These are phyloP conservation scores for Colletotrichum tamarilloi DNA, from an alignment of 2,329 filamentous ascomycete genomes.

Conservation along the genomic window DNA sequence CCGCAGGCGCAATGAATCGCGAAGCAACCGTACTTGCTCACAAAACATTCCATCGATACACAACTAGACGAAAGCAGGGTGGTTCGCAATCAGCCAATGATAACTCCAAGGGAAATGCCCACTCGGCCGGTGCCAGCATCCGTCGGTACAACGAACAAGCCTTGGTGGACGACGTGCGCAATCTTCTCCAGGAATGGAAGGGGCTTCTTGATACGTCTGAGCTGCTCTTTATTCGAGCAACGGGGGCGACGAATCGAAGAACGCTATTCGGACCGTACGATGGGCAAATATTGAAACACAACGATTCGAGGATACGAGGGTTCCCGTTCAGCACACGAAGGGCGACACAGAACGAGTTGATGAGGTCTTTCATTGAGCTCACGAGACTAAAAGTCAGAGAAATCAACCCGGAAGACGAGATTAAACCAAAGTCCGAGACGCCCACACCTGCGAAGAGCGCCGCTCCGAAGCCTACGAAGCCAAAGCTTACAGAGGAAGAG, in stretches of 20 bases:
- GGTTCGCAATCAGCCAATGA: conserved; percentile 95
- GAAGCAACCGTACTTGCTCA: conserved; percentile 91
- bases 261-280: conserved; percentile 94
- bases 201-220: conserved; percentile 85
- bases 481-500: conserved; percentile 83
- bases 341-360: conserved; percentile 92
- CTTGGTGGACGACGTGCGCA: conserved; percentile 86
- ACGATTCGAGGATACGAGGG: conserved; percentile 83
- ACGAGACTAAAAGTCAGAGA: conserved; percentile 88
- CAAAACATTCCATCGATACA: conserved; percentile 98
- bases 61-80: conserved; percentile 94
- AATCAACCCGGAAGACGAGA: conserved; percentile 73
- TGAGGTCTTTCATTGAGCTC: conserved; percentile 93
- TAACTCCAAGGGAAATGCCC: conserved; percentile 90
- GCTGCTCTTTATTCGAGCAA: conserved; percentile 88
- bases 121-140: conserved; percentile 90
- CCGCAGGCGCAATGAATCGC: conserved; percentile 78
- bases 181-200: conserved; percentile 86
- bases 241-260: conserved; percentile 84
- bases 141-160: conserved; percentile 95
- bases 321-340: conserved; percentile 95
- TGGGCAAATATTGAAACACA: conserved; percentile 81
- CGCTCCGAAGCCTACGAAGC: conserved; percentile 59
- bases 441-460: conserved; percentile 47
- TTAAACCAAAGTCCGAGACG: conserved; percentile 54